Base-by-base conservation (phyloP, 1,284 basidiomycete genomes). In the Xerocomus nothofagi region DNA sequence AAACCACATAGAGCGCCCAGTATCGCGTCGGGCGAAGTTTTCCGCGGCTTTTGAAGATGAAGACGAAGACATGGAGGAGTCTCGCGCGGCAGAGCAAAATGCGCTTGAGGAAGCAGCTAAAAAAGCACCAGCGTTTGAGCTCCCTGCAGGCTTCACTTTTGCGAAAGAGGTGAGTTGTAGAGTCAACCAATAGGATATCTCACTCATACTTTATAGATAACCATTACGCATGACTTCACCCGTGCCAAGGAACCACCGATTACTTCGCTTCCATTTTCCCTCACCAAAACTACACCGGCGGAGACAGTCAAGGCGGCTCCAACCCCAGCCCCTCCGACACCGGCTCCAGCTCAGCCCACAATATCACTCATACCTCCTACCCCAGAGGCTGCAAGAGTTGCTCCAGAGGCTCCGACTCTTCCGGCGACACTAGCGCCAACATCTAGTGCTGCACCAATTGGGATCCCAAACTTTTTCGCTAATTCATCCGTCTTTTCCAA, bases 211-310 rank as follows among this genome's bases (percentile, higher is more conserved):
- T 49, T 32, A 58, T 51, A 71, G 51, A 53, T 63, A 17, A 58
- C 70, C 27, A 56, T 74, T 29, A 56, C 72, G 44, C 67, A 69
- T 45, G 71, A 73, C 54, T 44, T 67, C 18, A 53, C 69, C 2
- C 65, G 67, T n/a, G 78, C 78, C 15, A 84, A 81, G 58, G 87
- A 88, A 54, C 80, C 82, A 15, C 85, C 86, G 0, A 80, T 86
- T 44, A 40, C 71, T 23, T 71, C 78, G 4, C 70, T 88, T 48
- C 86, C 86, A 9, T 88, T 88, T 64, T 85, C 85, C 1, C 71
- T 88, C 44, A 69, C 68, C 9, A 75, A 73, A 53, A 51, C 75
- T 18, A 49, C 60, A 31, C 47, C 53, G 23, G 27, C 24, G 6
- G 47, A 53, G 36, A 37, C 27, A 14, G 31, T 18, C 8, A 60